Evolutionary conservation across 2,329 filamentous ascomycete species (phyloP).

Genomic region (Diaporthe helianthi): DNA sequence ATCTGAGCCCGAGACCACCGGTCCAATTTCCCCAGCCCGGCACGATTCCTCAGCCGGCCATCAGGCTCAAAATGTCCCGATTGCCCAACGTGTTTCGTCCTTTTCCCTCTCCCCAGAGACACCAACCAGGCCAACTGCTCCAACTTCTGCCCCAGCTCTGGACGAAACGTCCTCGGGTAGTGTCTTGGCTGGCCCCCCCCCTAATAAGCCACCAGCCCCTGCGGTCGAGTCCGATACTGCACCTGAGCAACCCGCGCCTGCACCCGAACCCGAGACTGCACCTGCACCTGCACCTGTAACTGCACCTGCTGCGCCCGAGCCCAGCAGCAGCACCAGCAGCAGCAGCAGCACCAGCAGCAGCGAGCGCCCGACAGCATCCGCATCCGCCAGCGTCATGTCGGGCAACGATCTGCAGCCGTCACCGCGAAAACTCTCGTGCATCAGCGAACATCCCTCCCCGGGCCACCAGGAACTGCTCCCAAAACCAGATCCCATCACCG

Average conservation of each 20-base stretch:
- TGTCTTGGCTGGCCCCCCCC: slow-evolving; percentile 7
- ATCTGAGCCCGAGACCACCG: slow-evolving; percentile 4
- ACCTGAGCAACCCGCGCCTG: slow-evolving; percentile 2
- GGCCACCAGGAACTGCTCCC: slow-evolving; percentile 23
- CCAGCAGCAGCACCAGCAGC: too few relatives aligned
- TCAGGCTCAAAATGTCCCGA: not conserved
- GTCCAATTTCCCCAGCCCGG: slow-evolving; percentile 19
- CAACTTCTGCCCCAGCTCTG: not conserved
- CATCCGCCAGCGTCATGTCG: slow-evolving; percentile 31
- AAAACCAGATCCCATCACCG: slow-evolving; percentile 13
- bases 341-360: too few relatives aligned
- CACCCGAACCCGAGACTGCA: slow-evolving; percentile 4
- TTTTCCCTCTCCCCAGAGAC: slow-evolving; percentile 4
- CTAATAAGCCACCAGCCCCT: slow-evolving; percentile 23
- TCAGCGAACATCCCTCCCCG: slow-evolving; percentile 43
- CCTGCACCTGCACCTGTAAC: not conserved
- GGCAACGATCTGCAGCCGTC: slow-evolving; percentile 47
- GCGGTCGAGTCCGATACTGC: slow-evolving; percentile 10
- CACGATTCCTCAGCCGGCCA: not conserved
- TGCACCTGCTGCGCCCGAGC: too few relatives aligned
- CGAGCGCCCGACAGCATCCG: slow-evolving; percentile 35
- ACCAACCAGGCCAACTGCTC: not conserved
- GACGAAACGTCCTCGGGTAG: not conserved
- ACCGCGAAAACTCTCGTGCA: slow-evolving; percentile 43
- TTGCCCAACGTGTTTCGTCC: not conserved